Base-by-base conservation (phyloP, 345 rosid species). In the Boechera retrofracta region DNA sequence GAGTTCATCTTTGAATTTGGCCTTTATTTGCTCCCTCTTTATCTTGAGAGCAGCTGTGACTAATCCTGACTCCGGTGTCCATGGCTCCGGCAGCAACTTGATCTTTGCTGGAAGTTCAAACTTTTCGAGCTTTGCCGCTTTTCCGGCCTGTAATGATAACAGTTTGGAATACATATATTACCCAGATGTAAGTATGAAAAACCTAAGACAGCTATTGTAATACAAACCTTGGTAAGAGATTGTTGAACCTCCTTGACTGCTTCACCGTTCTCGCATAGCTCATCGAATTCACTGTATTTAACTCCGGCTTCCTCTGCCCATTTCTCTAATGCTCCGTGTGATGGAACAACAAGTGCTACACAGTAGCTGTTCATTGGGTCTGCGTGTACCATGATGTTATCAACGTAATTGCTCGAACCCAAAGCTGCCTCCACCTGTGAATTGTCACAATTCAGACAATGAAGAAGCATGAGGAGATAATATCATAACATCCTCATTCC, bases 41-140 rank as follows among this genome's bases (percentile, higher is more conserved):
- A 64, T 64, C 55, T 64, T 64, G 31, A 64, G 13, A 47, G 55
- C 93, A 32, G 87, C 90, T 3, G 91, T 92, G 39, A 88, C 96
- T 54, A 92, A 69, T 13, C 96, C 95, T 0, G 91, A 84, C 67
- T 92, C 90, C 0, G 97, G 98, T 55, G 97, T 89, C 98, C 96
- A 91, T 15, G 87, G 87, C 21, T 91, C 94, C 0, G 93, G 73
- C 24, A 94, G 7, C 85, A 91, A 67, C 82, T 85, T 94, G 31
- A 94, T 83, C 89, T 86, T 94, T 35, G 84, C 84, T 9, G 98
- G 98, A 36, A 80, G 67, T 77, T 94, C 98, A 79, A 89, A 88
- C 72, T 89, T 94, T 72, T 87, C 89, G 55, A 94, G 76, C 64
- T 84, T 87, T 65, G 93, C 87, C 3, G 69, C 83, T 69, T 84